Conservation (phyloP, 2,329 filamentous ascomycete species). For the Stylonectria norvegica region DNA sequence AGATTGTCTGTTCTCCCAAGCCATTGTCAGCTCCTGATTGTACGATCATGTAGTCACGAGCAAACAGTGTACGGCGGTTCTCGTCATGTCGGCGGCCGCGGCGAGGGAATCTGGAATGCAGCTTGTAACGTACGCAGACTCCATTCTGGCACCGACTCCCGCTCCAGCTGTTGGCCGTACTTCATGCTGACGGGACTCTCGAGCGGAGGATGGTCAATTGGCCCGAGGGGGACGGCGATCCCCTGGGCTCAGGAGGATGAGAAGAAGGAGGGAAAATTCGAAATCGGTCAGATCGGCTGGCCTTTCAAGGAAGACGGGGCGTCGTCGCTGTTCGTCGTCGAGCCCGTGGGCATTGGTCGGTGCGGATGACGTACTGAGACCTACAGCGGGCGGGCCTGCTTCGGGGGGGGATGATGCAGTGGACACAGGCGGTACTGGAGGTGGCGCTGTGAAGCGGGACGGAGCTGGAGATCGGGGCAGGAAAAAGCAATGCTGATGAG, state of each 20-base stretch:
- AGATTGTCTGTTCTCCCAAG: conserved; percentile 82
- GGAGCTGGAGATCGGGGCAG: too few species aligned
- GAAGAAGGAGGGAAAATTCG: not conserved
- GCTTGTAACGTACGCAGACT: conserved; percentile 59
- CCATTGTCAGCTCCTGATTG: too few species aligned
- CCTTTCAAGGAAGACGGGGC: not conserved
- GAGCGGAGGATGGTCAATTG: not conserved
- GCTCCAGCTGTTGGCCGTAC: conserved; percentile 57
- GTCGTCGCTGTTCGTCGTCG: not conserved
- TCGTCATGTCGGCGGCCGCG: not conserved
- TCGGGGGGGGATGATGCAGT: too few species aligned
- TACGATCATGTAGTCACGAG: too few species aligned
- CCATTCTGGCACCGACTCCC: conserved; percentile 79
- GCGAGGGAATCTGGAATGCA: conserved; percentile 1
- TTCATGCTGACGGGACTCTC: conserved; percentile 32
- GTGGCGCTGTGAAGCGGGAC: too few species aligned
- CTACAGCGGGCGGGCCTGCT: too few species aligned
- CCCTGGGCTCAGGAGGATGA: not conserved
- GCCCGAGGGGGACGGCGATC: not conserved
- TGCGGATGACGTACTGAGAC: too few species aligned
- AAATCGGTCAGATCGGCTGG: too few species aligned
- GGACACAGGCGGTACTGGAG: too few species aligned
- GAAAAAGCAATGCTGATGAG: too few species aligned
- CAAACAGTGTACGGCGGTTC: too few species aligned
- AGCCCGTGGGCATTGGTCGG: too few species aligned